Base-by-base conservation (phyloP, 2,329 filamentous ascomycete genomes). In the Akanthomyces lecanii region DNA sequence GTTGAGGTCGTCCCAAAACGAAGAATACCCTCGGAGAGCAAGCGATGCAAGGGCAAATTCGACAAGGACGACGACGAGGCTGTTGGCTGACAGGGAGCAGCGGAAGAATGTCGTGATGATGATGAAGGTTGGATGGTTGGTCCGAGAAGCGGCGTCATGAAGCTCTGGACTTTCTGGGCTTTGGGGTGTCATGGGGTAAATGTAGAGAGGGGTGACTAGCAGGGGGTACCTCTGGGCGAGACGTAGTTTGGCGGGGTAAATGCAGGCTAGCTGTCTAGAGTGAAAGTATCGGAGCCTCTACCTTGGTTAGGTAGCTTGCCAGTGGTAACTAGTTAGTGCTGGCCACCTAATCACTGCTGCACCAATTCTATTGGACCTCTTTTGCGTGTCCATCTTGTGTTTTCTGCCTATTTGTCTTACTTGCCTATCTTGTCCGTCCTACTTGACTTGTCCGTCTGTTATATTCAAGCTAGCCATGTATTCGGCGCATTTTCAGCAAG, bases 31-130 rank as follows among this genome's bases (percentile, higher is more conserved):
- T 10, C 14, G 36, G 14, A 38, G 42, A n/a, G 30, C 33, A 18
- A 28, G n/a, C 16, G 53, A 33, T 28, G 52, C 1, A 33, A 8
- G 4, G 16, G 23, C 3, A 8, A 25, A 11, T n/a, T 23, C 11
- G 7, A 23, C 21, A 16, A 52, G 12, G 59, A 62, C 23, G 63
- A 64, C 59, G 59, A 60, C 42, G 59, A 63, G 36, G 56, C 57
- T 62, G 52, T 48, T 5, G 40, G 45, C 42, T 38, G 14, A 16
- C 33, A 11, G 47, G 38, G 58, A 18, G 36, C 2, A 18, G 47
- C 45, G 56, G 21, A 44, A 11, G 16, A 50, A 25, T n/a, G 25
- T n/a, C 16, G 58, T 47, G 48, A 28, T 60, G 57, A 53, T 53
- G 58, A 45, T 33, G 38, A 38, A 61, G 48, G 38, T 53, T 52